phyloP scores from a whole-genome alignment of 2,329 filamentous ascomycete species.

The Aurifilum marmelostoma region DNA sequence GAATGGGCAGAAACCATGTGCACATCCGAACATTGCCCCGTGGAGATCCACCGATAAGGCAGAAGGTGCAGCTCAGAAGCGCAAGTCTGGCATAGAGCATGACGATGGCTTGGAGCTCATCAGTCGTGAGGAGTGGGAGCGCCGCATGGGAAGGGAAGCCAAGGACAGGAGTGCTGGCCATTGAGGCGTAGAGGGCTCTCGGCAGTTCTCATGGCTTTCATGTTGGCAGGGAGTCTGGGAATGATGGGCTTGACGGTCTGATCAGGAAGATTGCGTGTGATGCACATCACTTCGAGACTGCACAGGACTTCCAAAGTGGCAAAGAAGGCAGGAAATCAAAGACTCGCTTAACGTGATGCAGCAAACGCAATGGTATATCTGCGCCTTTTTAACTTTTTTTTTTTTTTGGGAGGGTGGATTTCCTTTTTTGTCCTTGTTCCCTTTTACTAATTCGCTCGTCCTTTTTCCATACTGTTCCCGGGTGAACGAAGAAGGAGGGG shows the following conservation, averaged over 20 bases:
- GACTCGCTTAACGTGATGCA: not conserved
- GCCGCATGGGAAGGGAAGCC: constrained; percentile 34
- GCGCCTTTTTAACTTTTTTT: not conserved
- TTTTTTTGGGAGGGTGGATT: too few relatives aligned
- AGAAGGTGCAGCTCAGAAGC: not conserved
- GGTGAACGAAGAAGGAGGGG: not conserved
- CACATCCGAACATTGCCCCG: not conserved
- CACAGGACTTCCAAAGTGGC: not conserved
- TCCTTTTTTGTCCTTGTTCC: too few relatives aligned
- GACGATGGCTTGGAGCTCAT: constrained; percentile 28
- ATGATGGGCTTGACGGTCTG: not conserved
- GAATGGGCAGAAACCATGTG: not conserved
- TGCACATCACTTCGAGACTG: not conserved
- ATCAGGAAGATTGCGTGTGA: not conserved
- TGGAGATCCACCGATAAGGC: not conserved
- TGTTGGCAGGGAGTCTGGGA: not conserved
- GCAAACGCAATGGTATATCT: not conserved
- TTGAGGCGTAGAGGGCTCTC: not conserved
- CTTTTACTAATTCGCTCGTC: not conserved
- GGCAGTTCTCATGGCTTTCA: not conserved
- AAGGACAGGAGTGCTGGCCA: constrained; percentile 22
- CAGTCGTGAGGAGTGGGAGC: constrained; percentile 37
- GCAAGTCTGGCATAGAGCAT: not conserved
- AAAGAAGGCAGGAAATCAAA: not conserved
- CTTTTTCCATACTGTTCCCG: not conserved